Evolutionary conservation across 2,329 filamentous ascomycete species (phyloP).

Genomic region (Penicillium verrucosum): DNA sequence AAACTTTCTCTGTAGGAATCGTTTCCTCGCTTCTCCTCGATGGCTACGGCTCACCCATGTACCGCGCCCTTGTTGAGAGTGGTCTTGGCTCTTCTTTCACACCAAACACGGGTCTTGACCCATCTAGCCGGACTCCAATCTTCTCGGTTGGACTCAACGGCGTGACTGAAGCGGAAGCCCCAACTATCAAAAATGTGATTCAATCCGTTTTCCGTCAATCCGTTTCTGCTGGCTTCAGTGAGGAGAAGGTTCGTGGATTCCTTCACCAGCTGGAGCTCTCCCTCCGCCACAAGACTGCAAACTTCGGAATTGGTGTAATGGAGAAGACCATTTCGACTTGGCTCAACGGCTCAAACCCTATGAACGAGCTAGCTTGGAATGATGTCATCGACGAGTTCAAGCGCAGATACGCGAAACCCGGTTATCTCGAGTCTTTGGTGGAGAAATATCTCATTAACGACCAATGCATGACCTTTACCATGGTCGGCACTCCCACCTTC

Average conservation of each 20-base stretch:
- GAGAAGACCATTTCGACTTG: constrained; percentile 85
- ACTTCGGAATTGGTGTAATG: constrained; percentile 87
- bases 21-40: constrained; percentile 83
- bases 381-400: constrained; percentile 83
- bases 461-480: constrained; percentile 85
- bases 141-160: constrained; percentile 90
- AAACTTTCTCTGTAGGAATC: constrained; percentile 82
- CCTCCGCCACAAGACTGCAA: constrained; percentile 93
- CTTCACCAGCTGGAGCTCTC: constrained; percentile 91
- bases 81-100: constrained; percentile 91
- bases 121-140: constrained; percentile 70
- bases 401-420: constrained; percentile 66
- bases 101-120: constrained; percentile 89
- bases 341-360: constrained; percentile 94
- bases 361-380: constrained; percentile 88
- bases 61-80: constrained; percentile 81
- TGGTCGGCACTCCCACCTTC: constrained; percentile 78
- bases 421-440: constrained; percentile 79
- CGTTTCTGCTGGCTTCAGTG: constrained; percentile 75
- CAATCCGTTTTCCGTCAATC: constrained; percentile 68
- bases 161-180: constrained; percentile 75
- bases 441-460: constrained; percentile 89
- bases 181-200: constrained; percentile 71
- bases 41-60: constrained; percentile 91
- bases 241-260: constrained; percentile 87